These are phyloP conservation scores for Wickerhamomyces bovis DNA, from an alignment of 805 yeast species.

Conservation along the genomic window DNA sequence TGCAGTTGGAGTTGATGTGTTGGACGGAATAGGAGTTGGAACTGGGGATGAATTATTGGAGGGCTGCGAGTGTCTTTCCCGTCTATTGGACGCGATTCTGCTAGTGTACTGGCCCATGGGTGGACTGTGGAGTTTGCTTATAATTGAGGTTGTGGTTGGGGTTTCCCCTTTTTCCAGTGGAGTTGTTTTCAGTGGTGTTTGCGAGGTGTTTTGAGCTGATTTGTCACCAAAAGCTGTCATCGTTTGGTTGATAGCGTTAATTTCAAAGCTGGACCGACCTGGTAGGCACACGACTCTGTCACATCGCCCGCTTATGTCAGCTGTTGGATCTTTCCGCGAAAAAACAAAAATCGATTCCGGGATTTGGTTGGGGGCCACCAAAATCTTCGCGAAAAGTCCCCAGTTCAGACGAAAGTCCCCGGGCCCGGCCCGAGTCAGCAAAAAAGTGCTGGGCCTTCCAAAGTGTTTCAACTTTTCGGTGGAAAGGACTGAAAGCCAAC, in stretches of 20 bases:
- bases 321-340: neutral
- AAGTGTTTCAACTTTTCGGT: neutral
- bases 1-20: neutral
- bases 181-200: too few species aligned
- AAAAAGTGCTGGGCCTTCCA: too few species aligned
- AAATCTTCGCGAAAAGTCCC: too few species aligned
- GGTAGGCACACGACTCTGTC: neutral
- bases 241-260: neutral
- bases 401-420: neutral
- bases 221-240: neutral
- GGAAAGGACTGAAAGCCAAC: neutral
- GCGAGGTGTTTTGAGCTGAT: neutral
- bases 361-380: too few species aligned
- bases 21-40: neutral
- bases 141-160: too few species aligned
- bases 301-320: neutral
- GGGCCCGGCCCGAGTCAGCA: neutral
- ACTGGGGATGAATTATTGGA: neutral
- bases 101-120: conserved; percentile 9
- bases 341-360: too few species aligned
- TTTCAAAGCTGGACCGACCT: neutral
- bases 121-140: neutral
- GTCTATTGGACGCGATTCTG: conserved; percentile 1
- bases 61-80: neutral
- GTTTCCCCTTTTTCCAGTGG: too few species aligned